These are phyloP conservation scores for Ashbya aceris DNA, from an alignment of 1,139 yeast species.

Conservation along the genomic window DNA sequence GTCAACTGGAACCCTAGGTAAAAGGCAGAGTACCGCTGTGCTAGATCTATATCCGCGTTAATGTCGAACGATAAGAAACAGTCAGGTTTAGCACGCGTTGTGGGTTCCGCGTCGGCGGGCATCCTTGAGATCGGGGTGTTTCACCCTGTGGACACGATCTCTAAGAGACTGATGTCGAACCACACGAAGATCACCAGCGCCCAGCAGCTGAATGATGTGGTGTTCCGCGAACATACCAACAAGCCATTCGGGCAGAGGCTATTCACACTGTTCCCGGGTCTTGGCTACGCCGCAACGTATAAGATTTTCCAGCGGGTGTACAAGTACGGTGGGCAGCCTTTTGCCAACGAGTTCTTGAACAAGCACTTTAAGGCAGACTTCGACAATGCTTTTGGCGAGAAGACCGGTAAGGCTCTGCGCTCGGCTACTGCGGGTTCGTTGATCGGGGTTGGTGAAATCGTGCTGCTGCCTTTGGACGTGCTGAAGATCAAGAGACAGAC, in stretches of 20 bases:
- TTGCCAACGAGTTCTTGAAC: conserved; percentile 86
- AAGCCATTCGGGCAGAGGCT: conserved; percentile 64
- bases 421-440: conserved; percentile 97
- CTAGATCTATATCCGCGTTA: no score
- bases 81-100: conserved; percentile 80
- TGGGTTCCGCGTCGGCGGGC: conserved; percentile 97
- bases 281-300: conserved; percentile 97
- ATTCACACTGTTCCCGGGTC: conserved; percentile 88
- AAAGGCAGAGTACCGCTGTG: no score
- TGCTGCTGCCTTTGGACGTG: conserved; percentile 89
- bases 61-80: conserved; percentile 62
- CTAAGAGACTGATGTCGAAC: conserved; percentile 96
- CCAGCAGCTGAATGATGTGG: conserved; percentile 68
- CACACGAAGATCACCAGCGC: conserved; percentile 60
- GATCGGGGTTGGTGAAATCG: conserved; percentile 97
- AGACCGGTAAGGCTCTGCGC: conserved; percentile 92
- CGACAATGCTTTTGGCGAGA: conserved; percentile 75
- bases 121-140: conserved; percentile 92
- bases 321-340: conserved; percentile 99
- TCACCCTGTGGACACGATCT: conserved; percentile 98
- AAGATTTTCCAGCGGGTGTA: conserved; percentile 95
- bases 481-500: conserved; percentile 97
- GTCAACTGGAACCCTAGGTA: no score
- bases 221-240: conserved; percentile 74
- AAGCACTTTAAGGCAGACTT: conserved; percentile 61